Conservation (phyloP, 345 rosid genomes). For the Carallia pectinifolia region DNA sequence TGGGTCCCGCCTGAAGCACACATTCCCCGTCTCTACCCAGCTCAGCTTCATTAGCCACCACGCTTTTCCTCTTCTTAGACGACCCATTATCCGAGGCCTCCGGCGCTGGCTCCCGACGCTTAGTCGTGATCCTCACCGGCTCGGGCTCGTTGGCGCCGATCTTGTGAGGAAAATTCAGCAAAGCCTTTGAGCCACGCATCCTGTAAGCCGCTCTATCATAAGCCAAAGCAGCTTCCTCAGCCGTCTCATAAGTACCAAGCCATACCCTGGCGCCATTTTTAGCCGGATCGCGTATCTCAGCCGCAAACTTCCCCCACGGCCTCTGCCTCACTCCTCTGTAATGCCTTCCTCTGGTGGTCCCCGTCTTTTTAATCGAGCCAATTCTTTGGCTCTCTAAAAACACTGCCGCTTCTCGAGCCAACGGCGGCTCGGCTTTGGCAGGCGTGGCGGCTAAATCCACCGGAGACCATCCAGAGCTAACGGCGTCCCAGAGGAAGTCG, state of each 20-base stretch:
- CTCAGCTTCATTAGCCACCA: slow-evolving; percentile 14
- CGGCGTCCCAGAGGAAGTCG: slow-evolving; percentile 53
- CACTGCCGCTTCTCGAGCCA: background rate
- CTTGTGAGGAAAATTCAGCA: slow-evolving; percentile 34
- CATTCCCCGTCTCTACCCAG: background rate
- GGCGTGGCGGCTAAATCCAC: slow-evolving; percentile 10
- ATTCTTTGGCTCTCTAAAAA: background rate
- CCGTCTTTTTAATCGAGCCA: background rate
- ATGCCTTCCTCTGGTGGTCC: slow-evolving; percentile 23
- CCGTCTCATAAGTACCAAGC: slow-evolving; percentile 40
- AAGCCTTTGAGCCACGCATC: slow-evolving; percentile 33
- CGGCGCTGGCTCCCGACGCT: slow-evolving; percentile 9
- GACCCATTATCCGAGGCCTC: slow-evolving; percentile 7
- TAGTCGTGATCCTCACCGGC: slow-evolving; percentile 15
- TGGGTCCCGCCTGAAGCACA: slow-evolving; percentile 7
- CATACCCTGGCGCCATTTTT: slow-evolving; percentile 40
- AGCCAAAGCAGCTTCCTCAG: slow-evolving; percentile 38
- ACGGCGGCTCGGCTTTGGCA: background rate
- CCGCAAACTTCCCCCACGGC: slow-evolving; percentile 42
- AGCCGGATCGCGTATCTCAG: slow-evolving; percentile 35
- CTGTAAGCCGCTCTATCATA: slow-evolving; percentile 38
- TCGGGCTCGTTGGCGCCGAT: slow-evolving; percentile 23
- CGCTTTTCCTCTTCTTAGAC: slow-evolving; percentile 30
- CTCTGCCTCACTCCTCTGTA: slow-evolving; percentile 41
- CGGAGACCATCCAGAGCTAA: slow-evolving; percentile 52